Evolutionary conservation across 78 protist genomes (phyloP), one percentile per base, ranked within the genome.

Genomic region (Dictyostelium capitatum): DNA sequence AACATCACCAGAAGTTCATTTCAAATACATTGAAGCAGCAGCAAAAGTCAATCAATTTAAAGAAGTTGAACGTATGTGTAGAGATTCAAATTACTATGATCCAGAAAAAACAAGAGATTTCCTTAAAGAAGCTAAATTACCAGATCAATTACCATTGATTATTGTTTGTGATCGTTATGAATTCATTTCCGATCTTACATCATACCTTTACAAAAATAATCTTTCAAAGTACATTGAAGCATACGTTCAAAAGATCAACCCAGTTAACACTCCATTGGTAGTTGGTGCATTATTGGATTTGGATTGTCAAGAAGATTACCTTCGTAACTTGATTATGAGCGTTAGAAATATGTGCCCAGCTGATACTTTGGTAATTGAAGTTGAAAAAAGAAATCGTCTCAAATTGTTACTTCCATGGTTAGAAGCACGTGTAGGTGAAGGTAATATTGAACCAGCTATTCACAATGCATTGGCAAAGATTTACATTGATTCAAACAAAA

Each of bases 401-500:
- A 95, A 95, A 95, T 82, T 99, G 19, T 89, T 99, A 41, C 97
- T 79, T 59, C 98, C 98, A 23, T 99, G 98, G 99, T 98, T 99
- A 69, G 99, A 99, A 96, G 82, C 80, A 48, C 97, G 98, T 57
- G 92, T 91, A 25, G 91, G 78, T 41, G 99, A 92, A 77, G 98
- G 96, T 57, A 82, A 57, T 82, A 81, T 79, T 46, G 99, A 99
- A 47, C 92, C 99, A 11, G 98, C 98, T 25, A 83, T 96, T 17
- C 99, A 99, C 98, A 98, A 99, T 57, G 99, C 99, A 4, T 95
- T 99, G 43, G 99, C 99, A 89, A 99, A 98, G 98, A 97, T 99
- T 78, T 98, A 98, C 99, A 95, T 99, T 32, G 99, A 99, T 83
- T 57, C 90, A 70, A 95, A 96, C 96, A 80, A 89, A 80, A 89